These are phyloP conservation scores for Tetracladium setigerum DNA, from an alignment of 495 filamentous ascomycete species.

Conservation along the genomic window DNA sequence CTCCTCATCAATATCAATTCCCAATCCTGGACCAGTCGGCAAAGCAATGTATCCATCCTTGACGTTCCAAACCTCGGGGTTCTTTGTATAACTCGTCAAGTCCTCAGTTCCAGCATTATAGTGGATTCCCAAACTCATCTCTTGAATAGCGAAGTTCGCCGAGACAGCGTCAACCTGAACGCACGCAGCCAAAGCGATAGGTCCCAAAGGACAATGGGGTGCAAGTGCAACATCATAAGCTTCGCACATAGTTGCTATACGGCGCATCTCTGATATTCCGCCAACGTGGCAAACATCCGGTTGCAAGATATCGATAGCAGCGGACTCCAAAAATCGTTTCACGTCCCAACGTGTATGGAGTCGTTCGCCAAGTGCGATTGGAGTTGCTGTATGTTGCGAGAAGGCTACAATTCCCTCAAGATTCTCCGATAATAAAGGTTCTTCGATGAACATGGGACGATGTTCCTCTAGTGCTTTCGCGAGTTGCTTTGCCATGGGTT, in stretches of 20 bases:
- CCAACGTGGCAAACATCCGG: constrained; percentile 72
- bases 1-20: constrained; percentile 70
- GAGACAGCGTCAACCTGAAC: constrained; percentile 58
- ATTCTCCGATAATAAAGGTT: constrained; percentile 68
- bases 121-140: constrained; percentile 76
- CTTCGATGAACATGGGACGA: constrained; percentile 72
- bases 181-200: constrained; percentile 67
- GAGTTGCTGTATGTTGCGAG: constrained; percentile 50
- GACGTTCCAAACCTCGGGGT: constrained; percentile 56
- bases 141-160: constrained; percentile 71
- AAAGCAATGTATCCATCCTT: constrained; percentile 60
- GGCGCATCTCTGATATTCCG: constrained; percentile 64
- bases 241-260: constrained; percentile 68
- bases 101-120: constrained; percentile 65
- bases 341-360: constrained; percentile 72
- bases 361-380: constrained; percentile 71
- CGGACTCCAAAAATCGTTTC: constrained; percentile 62
- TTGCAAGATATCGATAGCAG: constrained; percentile 65
- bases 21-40: constrained; percentile 55
- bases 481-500: constrained; percentile 76
- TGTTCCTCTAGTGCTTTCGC: constrained; percentile 64
- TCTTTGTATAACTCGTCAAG: constrained; percentile 58
- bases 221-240: constrained; percentile 72
- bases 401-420: constrained; percentile 61
- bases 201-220: constrained; percentile 71